phyloP scores from a whole-genome alignment of 2,329 filamentous ascomycete species.

The Fusarium sp. region DNA sequence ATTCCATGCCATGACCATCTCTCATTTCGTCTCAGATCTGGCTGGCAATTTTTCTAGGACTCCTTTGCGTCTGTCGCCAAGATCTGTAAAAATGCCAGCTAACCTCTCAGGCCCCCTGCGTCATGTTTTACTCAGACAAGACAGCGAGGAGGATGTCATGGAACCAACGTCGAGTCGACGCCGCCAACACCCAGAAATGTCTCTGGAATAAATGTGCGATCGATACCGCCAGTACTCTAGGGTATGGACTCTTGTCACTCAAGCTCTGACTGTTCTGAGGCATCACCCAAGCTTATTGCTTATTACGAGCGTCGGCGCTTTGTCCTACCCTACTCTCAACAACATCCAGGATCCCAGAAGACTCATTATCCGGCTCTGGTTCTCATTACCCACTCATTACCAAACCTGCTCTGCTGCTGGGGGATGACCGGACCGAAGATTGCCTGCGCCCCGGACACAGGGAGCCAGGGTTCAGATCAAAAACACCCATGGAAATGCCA shows the following conservation, averaged over 20 bases:
- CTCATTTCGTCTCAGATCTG: conserved; percentile 41
- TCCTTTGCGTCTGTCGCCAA: conserved; percentile 18
- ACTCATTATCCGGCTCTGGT: conserved; percentile 37
- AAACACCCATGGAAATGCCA: conserved; percentile 31
- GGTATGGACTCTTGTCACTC: not conserved
- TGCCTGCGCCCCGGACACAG: conserved; percentile 42
- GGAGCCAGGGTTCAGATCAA: conserved; percentile 28
- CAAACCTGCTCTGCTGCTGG: conserved; percentile 18
- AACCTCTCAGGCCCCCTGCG: conserved; percentile 17
- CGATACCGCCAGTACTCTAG: not conserved
- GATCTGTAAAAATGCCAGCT: conserved; percentile 16
- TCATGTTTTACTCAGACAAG: conserved; percentile 11
- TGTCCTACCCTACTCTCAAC: conserved; percentile 22
- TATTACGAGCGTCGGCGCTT: conserved; percentile 38
- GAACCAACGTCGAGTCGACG: not conserved
- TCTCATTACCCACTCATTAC: conserved; percentile 34
- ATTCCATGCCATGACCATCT: conserved; percentile 34
- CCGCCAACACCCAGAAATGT: not conserved
- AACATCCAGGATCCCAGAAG: conserved; percentile 34
- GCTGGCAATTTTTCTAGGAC: conserved; percentile 18
- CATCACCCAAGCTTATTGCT: conserved; percentile 33
- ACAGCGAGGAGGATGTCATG: conserved; percentile 1
- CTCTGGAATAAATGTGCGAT: not conserved
- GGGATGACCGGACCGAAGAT: conserved; percentile 41
- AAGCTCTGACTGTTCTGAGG: conserved; percentile 10